Conservation (phyloP, 2,329 filamentous ascomycete species). For the Hysterium pulicare region DNA sequence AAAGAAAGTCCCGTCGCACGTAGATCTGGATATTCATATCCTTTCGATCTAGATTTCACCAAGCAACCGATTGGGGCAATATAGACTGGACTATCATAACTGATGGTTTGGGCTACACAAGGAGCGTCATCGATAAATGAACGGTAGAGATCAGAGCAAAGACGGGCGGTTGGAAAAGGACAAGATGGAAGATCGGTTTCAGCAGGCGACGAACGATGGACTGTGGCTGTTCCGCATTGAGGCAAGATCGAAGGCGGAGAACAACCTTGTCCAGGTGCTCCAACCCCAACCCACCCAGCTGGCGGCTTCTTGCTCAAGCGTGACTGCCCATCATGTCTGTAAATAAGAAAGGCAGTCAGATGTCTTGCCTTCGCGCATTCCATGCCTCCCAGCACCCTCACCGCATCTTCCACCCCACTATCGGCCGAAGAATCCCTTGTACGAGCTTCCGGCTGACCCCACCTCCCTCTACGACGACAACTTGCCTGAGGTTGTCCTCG, state of each 20-base stretch:
- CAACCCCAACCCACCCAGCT: background rate
- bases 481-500: background rate
- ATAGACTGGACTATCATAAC: no score
- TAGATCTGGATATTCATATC: no score
- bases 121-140: no score
- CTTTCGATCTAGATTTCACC: no score
- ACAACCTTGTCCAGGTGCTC: constrained; percentile 1
- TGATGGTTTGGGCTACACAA: no score
- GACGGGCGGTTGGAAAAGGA: no score
- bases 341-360: background rate
- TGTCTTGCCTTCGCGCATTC: background rate
- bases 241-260: background rate
- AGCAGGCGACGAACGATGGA: background rate
- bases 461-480: background rate
- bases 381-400: background rate
- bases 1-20: no score
- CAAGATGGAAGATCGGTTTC: background rate
- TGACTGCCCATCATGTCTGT: constrained; percentile 3
- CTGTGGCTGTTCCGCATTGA: background rate
- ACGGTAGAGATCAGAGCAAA: no score
- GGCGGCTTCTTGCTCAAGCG: background rate
- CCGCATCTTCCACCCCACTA: background rate
- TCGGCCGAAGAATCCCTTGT: no score
- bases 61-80: no score
- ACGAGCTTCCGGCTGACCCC: background rate